Base-by-base conservation (phyloP, 331 rosid species). In the Malus hybrid region DNA sequence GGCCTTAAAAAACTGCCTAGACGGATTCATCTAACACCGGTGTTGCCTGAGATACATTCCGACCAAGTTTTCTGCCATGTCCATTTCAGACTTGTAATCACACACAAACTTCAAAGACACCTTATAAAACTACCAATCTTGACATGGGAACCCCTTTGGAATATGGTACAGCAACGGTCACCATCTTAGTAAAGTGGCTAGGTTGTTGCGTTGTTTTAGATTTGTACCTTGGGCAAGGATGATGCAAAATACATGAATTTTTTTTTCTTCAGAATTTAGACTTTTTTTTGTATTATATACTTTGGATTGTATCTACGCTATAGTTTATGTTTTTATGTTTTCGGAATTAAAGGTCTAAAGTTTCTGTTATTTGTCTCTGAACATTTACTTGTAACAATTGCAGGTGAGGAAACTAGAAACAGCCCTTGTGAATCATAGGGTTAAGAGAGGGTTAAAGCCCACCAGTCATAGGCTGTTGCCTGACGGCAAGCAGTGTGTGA, bases 361-460 rank as follows among this genome's bases (percentile, higher is more conserved):
- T 55, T 78, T 48, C 32, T 14, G 46, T 69, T 24, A 61, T 67
- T 75, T 54, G 55, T 48, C 34, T 31, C 71, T 74, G 60, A 77
- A 67, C 54, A 22, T 28, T 80, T 48, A 55, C 76, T 78, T 61
- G 60, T 67, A 76, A 60, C 79, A 81, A 73, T 85, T 70, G 75
- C 81, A 92, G 99, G 99, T 94, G 80, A 94, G 99, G 91, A 94
- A 87, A 86, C 83, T 94, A 66, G 97, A 94, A 79, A 80, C 77
- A 20, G 69, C 84, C 70, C 87, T 94, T 79, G 86, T 94, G 73
- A 86, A 69, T 55, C 73, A 77, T 79, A 92, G 99, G 99, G 78
- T 85, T 16, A 74, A 83, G 86, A 84, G 76, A 85, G 97, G 97
- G 27, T 83, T 90, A 83, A 85, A 85, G 80, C 92, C 99, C 64